Evolutionary conservation across 2,329 filamentous ascomycete species (phyloP).

Genomic region (Penicillium sp.): DNA sequence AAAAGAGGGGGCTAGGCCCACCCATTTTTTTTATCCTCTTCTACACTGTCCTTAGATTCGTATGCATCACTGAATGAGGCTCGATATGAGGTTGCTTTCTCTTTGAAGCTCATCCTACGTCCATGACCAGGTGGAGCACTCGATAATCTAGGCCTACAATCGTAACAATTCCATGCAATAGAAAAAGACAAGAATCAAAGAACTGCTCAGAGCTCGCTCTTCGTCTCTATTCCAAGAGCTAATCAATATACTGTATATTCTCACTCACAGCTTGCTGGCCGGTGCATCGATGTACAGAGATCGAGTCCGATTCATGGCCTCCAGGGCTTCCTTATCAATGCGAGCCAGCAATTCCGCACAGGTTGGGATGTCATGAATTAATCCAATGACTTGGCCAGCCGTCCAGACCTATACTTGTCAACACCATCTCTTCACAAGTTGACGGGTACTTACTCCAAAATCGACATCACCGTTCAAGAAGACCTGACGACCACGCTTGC

Average conservation of each 20-base stretch:
- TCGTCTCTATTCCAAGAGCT: background rate
- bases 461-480: constrained; percentile 89
- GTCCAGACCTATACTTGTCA: constrained; percentile 70
- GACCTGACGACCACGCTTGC: constrained; percentile 83
- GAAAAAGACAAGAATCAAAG: too few species aligned
- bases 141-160: too few species aligned
- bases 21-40: too few species aligned
- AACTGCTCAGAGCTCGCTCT: too few species aligned
- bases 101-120: too few species aligned
- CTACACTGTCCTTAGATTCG: too few species aligned
- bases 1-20: too few species aligned
- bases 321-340: constrained; percentile 71
- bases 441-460: constrained; percentile 62
- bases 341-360: constrained; percentile 63
- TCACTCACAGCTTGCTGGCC: constrained; percentile 52
- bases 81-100: too few species aligned
- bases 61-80: too few species aligned
- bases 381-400: constrained; percentile 85
- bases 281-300: constrained; percentile 45
- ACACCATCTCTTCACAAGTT: background rate
- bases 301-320: constrained; percentile 56
- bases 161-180: too few species aligned
- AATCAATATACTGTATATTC: background rate
- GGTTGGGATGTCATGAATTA: constrained; percentile 77
- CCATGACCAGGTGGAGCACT: too few species aligned